A percentile compares a stretch with the other conserved stretches of the same genome.
These are phyloP conservation scores for Hyphodiscus sp. DNA, from an alignment of 2,329 filamentous ascomycete genomes.

Conservation along the genomic window DNA sequence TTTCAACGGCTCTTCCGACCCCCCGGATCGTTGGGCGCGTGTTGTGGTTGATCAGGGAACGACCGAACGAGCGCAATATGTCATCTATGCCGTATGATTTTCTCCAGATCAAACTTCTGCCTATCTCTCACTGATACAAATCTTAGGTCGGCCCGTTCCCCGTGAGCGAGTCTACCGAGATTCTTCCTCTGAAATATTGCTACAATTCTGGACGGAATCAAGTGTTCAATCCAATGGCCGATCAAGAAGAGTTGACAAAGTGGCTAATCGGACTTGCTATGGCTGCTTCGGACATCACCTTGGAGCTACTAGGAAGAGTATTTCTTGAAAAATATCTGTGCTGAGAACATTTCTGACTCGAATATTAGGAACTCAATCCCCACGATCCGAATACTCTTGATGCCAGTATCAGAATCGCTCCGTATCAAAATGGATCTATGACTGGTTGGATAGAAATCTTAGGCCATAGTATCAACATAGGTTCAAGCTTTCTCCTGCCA, in stretches of 20 bases:
- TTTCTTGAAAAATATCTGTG: not conserved
- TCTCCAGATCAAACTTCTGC: not conserved
- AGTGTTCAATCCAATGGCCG: slow-evolving; percentile 1
- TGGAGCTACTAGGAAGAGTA: not conserved
- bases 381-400: not conserved
- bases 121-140: not conserved
- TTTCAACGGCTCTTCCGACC: slow-evolving; percentile 5
- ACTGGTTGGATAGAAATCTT: not conserved
- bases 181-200: slow-evolving; percentile 7
- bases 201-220: slow-evolving; percentile 11
- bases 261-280: too few species aligned
- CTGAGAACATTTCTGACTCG: too few species aligned
- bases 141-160: slow-evolving; percentile 15
- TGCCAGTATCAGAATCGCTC: not conserved
- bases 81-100: slow-evolving; percentile 9
- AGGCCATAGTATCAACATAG: not conserved
- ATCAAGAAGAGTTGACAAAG: not conserved
- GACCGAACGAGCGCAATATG: not conserved
- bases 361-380: too few species aligned
- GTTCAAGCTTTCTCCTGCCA: not conserved
- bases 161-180: slow-evolving; percentile 1
- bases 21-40: slow-evolving; percentile 12
- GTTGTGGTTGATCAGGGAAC: slow-evolving; percentile 10
- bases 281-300: not conserved
- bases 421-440: not conserved